Percentiles rank a stretch among this genome's conserved stretches.
Evolutionary conservation across 2,329 filamentous ascomycete genomes (phyloP).

Genomic region (Samsoniella hepiali): DNA sequence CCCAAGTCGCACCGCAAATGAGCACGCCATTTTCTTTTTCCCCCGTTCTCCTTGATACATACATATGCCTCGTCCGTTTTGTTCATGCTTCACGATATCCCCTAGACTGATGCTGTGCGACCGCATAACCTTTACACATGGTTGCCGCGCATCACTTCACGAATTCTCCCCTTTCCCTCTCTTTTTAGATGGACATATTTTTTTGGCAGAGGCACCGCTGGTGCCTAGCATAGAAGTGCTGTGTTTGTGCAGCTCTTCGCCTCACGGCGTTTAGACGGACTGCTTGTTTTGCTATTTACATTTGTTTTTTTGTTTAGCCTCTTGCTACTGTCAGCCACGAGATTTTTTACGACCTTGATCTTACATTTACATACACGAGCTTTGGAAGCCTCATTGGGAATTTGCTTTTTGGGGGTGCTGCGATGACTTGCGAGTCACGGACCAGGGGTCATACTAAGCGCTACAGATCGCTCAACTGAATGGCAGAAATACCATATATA

Average conservation of each 20-base stretch:
- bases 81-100: neutral
- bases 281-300: neutral
- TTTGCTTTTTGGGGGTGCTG: neutral
- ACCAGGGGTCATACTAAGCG: neutral
- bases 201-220: neutral
- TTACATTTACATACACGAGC: neutral
- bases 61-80: neutral
- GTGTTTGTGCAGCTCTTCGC: constrained; percentile 5
- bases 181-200: neutral
- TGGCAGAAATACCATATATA: constrained; percentile 37
- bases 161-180: neutral
- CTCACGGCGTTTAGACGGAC: constrained; percentile 17
- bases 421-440: neutral
- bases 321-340: neutral
- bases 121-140: neutral
- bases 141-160: neutral
- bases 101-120: neutral
- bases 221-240: constrained; percentile 11
- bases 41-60: neutral
- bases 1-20: constrained; percentile 33
- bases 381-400: neutral
- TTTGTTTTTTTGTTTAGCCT: neutral
- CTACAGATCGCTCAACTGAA: constrained; percentile 28
- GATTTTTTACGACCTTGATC: neutral
- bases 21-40: constrained; percentile 12